Percentiles rank a stretch among this genome's conserved stretches.
Evolutionary conservation across 2,329 filamentous ascomycete genomes (phyloP).

Genomic region (Intubia oerlemansii): DNA sequence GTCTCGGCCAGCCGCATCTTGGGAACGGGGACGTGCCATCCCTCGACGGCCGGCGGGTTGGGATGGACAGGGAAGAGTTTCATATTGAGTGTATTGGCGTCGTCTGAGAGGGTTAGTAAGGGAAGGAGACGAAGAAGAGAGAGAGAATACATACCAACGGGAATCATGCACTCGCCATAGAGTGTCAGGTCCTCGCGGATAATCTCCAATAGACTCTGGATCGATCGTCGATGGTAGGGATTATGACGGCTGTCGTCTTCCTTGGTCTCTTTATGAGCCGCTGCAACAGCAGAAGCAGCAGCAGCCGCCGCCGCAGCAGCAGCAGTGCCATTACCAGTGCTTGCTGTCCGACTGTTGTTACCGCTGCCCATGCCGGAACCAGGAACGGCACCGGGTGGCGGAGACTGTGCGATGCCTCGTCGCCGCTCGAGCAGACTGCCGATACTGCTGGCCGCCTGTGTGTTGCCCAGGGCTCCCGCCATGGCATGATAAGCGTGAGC

Average conservation of each 20-base stretch:
- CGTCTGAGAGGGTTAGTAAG: constrained; percentile 37
- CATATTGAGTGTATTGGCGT: constrained; percentile 87
- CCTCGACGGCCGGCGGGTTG: constrained; percentile 54
- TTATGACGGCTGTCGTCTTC: constrained; percentile 5
- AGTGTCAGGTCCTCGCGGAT: constrained; percentile 79
- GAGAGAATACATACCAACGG: constrained; percentile 39
- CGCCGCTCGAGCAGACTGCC: constrained; percentile 2
- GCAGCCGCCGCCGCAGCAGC: neutral
- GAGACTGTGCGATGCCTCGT: constrained; percentile 1
- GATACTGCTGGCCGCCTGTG: constrained; percentile 1
- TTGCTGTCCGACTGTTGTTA: constrained; percentile 12
- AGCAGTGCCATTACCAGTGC: constrained; percentile 9
- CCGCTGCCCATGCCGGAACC: constrained; percentile 12
- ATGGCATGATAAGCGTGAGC: too few relatives aligned
- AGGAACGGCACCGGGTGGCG: constrained; percentile 33
- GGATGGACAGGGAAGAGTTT: constrained; percentile 77
- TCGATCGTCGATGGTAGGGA: constrained; percentile 31
- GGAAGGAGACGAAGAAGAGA: neutral
- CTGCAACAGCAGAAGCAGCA: neutral
- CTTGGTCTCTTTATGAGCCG: too few relatives aligned
- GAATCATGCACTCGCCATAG: constrained; percentile 97
- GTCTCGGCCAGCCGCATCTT: constrained; percentile 44
- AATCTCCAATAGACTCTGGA: constrained; percentile 68
- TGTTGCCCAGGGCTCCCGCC: constrained; percentile 1
- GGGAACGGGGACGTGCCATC: constrained; percentile 77